Evolutionary conservation across 768 basidiomycete species (phyloP).

Genomic region (Lactarius akahatsu): DNA sequence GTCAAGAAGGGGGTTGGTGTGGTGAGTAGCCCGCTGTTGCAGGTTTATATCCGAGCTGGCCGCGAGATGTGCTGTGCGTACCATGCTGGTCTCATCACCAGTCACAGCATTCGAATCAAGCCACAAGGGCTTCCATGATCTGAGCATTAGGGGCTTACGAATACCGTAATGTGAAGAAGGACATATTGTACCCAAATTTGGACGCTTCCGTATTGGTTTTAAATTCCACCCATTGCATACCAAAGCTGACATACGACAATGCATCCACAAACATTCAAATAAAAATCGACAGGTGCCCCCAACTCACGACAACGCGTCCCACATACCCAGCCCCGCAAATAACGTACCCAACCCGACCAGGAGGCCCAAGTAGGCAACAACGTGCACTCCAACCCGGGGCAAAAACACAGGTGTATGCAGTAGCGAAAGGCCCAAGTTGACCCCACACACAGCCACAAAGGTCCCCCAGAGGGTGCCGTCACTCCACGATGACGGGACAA

Average conservation of each 20-base stretch:
- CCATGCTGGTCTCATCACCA: conserved; percentile 2
- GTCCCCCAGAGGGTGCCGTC: conserved; percentile 33
- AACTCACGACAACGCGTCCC: conserved; percentile 59
- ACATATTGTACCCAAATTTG: background rate
- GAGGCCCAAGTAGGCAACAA: conserved; percentile 67
- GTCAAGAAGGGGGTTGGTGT: background rate
- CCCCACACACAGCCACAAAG: conserved; percentile 34
- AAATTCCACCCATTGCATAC: background rate
- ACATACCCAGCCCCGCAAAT: conserved; percentile 70
- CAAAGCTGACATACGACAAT: background rate
- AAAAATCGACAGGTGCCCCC: background rate
- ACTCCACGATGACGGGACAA: conserved; percentile 29
- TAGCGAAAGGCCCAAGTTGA: conserved; percentile 54
- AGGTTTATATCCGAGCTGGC: background rate
- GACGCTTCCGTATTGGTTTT: background rate
- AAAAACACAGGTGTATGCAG: conserved; percentile 68
- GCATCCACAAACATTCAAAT: no score
- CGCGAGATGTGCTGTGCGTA: background rate
- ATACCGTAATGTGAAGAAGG: background rate
- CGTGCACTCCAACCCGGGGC: conserved; percentile 72
- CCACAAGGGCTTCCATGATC: conserved; percentile 17
- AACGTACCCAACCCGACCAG: conserved; percentile 66
- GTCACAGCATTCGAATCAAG: conserved; percentile 9
- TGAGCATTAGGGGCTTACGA: background rate
- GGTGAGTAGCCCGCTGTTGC: background rate